Evolutionary conservation across 1,284 basidiomycete genomes (phyloP), one percentile per base, ranked within the genome.

Genomic region (Rhodotorula mucilaginosa): DNA sequence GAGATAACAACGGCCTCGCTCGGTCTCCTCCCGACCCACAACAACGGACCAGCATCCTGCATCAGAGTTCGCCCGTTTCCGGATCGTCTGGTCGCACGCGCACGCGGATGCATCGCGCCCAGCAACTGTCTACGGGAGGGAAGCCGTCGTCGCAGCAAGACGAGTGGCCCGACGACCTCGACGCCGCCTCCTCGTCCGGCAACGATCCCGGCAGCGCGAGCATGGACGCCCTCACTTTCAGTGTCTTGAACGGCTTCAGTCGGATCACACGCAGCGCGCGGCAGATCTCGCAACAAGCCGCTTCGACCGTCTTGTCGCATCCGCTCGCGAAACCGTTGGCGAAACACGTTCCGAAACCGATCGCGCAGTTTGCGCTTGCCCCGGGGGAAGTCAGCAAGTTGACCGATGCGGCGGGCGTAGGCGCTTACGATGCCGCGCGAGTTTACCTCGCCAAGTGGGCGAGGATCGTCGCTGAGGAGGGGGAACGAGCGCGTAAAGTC

Each of bases 391-490:
- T 76, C 16, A 68, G 65, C 6, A 58, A 68, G 8, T n/a, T 75
- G 23, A 63, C 70, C 15, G 89, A 91, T 79, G 89, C 91, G 78
- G 90, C 90, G 21, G 92, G 91, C 7, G 89, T 93, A 15, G 91
- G 81, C 0, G 74, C 73, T 3, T 99, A 96, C 80, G 97, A 99
- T 81, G 91, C 90, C 69, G 96, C 97, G 0, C 85, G 96, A 5
- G 92, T 99, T 8, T 99, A 98, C 80, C 86, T 99, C 13, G 97
- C 97, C 1, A 87, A 92, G 46, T 99, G 97, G 97, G 96, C 97
- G 0, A 85, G 94, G 34, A 89, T 93, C 60, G 96, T 99, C 0
- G 96, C 94, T 1, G 94, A 97, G 81, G 94, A 97, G 80, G 94
- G 94, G 12, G 94, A 97, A 80, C 86, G 91, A 18, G 88, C 92